Evolutionary conservation across 495 filamentous ascomycete species (phyloP), one percentile per base, ranked within the genome.

Genomic region (Glarea lozoyensis): DNA sequence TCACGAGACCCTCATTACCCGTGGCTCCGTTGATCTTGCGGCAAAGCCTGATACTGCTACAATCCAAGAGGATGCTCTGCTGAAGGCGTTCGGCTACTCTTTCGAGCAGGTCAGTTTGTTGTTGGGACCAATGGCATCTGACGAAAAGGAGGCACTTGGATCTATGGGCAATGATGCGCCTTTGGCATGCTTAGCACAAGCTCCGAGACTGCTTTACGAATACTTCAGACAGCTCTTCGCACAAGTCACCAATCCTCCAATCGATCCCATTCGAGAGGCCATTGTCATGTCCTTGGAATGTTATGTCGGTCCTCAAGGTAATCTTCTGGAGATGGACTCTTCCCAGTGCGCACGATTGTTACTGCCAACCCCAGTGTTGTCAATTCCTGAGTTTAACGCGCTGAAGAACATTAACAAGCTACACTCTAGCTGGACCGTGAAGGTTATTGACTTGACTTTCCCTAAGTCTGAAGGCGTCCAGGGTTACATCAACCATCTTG

Each of bases 121-220:
- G 9, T 75, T 99, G 20, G 93, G 83, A 16, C 92, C 92, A 7
- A 99, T 99, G 92, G 92, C 88, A 44, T 88, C 90, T 20, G 92
- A 99, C 52, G 94, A 94, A 36, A 99, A 99, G 68, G 92, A 99
- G 64, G 93, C 92, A n/a, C 75, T 99, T 20, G 92, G 92, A 24
- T 99, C 92, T 42, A 99, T 99, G 92, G 92, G 92, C 53, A 99
- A 99, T 60, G 92, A 99, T 71, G 87, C 88, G 29, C 92, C 92
- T 12, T 67, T 99, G 52, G 92, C 92, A 20, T 96, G 89, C 62
- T 74, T 99, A 50, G 83, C 92, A 21, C 75, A 81, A 37, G 84
- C 92, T 42, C 90, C 92, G 42, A 87, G 90, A 54, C 71, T 97
- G 42, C 77, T 97, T 30, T 94, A 86, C 60, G 92, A 99, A 62